Base-by-base conservation (phyloP, 106 monocot species). In the Platanthera zijinensis region DNA sequence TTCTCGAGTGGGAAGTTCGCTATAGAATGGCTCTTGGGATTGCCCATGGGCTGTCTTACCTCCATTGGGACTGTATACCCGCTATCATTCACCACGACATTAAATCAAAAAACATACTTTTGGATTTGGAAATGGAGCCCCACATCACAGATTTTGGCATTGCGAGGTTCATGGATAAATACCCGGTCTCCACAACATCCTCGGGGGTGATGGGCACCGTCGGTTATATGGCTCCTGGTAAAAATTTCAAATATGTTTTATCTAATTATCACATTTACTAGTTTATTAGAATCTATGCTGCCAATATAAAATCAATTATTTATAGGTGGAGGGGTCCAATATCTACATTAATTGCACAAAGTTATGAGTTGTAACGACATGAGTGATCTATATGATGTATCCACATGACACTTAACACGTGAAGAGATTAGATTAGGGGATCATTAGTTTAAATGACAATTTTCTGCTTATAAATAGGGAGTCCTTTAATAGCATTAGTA, bases 91-190 rank as follows among this genome's bases (percentile, higher is more conserved):
- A 99, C 56, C 67, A 87, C n/a, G 99, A 99, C 85, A 94, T 99
- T n/a, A 99, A 99, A 64, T 90, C 99, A 0, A 90, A 78, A 50
- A 99, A 99, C 76, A 90, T 99, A 78, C 84, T 99, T 75, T 74
- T 99, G 82, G 88, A 99, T 67, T 66, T 69, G 0, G 88, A 90
- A 5, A 86, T 91, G 92, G 90, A 90, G 75, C 88, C 99, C 25
- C 92, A 87, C 79, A 92, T 94, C 11, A 85, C 94, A 13, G 99
- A 99, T 83, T 99, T 99, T 75, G 94, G 99, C n/a, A 85, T 99
- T 45, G 91, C 99, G 0, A 88, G 68, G 71, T 50, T 99, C 57
- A 79, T 92, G 50, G 90, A 92, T 80, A 80, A 83, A 28, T 57
- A 61, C 50, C 86, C 86, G 64, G 51, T 76, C 62, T 70, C 85